Evolutionary conservation across 306 rosid species (phyloP), one percentile per base, ranked within the genome.

Genomic region (Sophora flavescens): DNA sequence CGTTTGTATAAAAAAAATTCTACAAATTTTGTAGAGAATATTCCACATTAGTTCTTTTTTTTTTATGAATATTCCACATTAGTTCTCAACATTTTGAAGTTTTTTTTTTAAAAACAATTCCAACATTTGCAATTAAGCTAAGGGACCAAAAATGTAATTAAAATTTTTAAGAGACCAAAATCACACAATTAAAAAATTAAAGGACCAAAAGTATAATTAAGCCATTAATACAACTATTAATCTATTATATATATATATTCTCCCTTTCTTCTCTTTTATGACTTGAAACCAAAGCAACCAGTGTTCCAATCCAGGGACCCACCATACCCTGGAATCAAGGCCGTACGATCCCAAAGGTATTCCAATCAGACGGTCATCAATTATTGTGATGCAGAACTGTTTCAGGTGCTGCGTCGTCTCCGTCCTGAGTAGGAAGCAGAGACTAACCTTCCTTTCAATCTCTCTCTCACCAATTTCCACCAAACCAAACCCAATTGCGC

Each of bases 371-470:
- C 81, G 86, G 86, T 35, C 17, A 2, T 22, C 4, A 16, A 5
- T 59, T 51, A 6, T 61, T 65, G 72, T 63, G 60, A 67, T 12
- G 12, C 62, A 54, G 77, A 63, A 79, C 74, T 51, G 58, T 45
- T 57, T 44, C 36, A n/a, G 57, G 78, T 72, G 77, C 57, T 36
- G 79, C 83, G 74, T 79, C 88, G 78, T 81, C 85, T 76, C 73
- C 71, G 62, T 77, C 78, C 78, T n/a, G 68, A 68, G 84, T 17
- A 78, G 69, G 75, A 75, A 78, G 52, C 84, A 17, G 75, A 65
- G 48, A 70, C 72, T 54, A 51, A 53, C 75, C 82, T 70, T 75
- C 78, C 73, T 18, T 35, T 77, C 75, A 39, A n/a, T 51, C 57
- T 16, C 32, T 52, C 63, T 56, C 11, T 26, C 4, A 32, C 68